Base-by-base conservation (phyloP, 805 yeast species). In the Nakazawaea pomicola region DNA sequence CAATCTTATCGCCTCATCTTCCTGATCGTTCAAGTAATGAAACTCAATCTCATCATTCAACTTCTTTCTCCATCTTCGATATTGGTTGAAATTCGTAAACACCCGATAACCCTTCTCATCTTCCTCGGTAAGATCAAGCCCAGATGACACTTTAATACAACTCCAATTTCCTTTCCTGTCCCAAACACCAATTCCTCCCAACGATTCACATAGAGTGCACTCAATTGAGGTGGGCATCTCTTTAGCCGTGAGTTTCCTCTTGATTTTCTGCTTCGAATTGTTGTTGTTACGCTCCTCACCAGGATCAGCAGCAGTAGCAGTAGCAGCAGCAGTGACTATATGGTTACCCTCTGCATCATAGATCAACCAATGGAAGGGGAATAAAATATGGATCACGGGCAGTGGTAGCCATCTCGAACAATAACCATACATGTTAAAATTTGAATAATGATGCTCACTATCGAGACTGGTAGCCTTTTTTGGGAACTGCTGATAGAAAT, bases 321-420 rank as follows among this genome's bases (percentile, higher is more conserved):
- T n/a, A n/a, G n/a, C n/a, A n/a, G n/a, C n/a, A n/a, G n/a, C n/a
- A n/a, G n/a, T n/a, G n/a, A n/a, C n/a, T n/a, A n/a, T n/a, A n/a
- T n/a, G n/a, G 20, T 39, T 36, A 12, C 36, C 38, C 8, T 33
- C 29, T 4, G 31, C 33, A 16, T 39, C 43, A 27, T 48, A 46
- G 4, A 45, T 44, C 6, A 49, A 39, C 3, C 46, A 45, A 25
- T 57, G 57, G n/a, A 55, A 47, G 5, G 64, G 64, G 44, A 58
- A 57, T 17, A 59, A 27, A 6, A 52, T 16, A 2, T 43, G 37
- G 23, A 55, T 50, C 6, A 60, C 47, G 6, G 47, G 45, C 27
- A 36, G 44, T 1, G 65, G 65, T n/a, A 60, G 45, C 65, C 65
- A 60, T 46, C 65, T 44, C 2, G 57, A 60, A 4, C 60, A 46